phyloP scores from a whole-genome alignment of 192 early-diverging fungal species.

The Endogone sp. region DNA sequence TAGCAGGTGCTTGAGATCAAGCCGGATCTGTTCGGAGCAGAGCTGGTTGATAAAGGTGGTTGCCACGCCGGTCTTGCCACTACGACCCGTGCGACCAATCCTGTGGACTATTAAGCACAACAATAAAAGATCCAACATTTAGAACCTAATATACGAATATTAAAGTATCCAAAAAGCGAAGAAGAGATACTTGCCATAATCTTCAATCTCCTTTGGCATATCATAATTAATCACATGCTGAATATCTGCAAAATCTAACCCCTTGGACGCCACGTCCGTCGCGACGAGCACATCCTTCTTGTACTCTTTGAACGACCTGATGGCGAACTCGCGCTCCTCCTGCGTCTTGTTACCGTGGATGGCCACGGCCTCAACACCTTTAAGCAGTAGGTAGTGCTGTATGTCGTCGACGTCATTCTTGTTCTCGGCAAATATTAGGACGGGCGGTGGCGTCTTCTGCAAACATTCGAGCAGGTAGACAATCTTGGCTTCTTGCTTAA shows the following conservation, averaged over 20 bases:
- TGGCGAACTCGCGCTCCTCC: conserved; percentile 96
- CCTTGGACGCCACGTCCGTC: conserved; percentile 96
- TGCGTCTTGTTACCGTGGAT: conserved; percentile 97
- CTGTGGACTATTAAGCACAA: conserved; percentile 67
- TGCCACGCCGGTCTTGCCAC: conserved; percentile 93
- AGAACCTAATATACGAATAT: too few relatives aligned
- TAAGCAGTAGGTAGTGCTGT: conserved; percentile 92
- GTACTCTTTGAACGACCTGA: conserved; percentile 81
- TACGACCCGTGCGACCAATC: conserved; percentile 96
- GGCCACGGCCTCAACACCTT: conserved; percentile 90
- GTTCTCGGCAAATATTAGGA: conserved; percentile 97
- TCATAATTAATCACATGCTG: conserved; percentile 99
- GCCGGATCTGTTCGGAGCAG: conserved; percentile 88
- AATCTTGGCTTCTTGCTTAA: conserved; percentile 94
- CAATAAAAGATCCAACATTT: background rate
- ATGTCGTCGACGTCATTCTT: conserved; percentile 99
- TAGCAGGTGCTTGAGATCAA: conserved; percentile 93
- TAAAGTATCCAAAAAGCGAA: background rate
- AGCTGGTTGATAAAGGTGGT: conserved; percentile 96
- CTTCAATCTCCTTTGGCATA: conserved; percentile 99
- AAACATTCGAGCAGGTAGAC: conserved; percentile 92
- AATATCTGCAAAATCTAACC: conserved; percentile 92
- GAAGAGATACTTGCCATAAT: conserved; percentile 66
- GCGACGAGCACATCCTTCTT: conserved; percentile 96
- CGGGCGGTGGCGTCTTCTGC: conserved; percentile 95